Evolutionary conservation across 2,329 filamentous ascomycete species (phyloP).

Genomic region (Arthroderma sp.): DNA sequence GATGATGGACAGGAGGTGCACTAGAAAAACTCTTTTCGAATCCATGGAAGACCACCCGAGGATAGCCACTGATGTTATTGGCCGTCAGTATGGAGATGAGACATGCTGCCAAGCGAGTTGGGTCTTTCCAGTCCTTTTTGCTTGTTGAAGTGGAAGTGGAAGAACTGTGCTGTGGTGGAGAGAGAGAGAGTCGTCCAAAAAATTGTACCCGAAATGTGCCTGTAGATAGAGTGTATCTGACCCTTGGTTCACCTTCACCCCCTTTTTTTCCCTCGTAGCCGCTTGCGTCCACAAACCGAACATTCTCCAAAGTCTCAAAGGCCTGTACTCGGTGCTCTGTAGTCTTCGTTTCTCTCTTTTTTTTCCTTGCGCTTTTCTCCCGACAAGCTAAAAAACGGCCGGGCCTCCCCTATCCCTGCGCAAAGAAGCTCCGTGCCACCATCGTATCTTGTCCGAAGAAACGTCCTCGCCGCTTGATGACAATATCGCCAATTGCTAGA

Average conservation of each 20-base stretch:
- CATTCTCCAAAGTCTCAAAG: too few species aligned
- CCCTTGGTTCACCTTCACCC: not conserved
- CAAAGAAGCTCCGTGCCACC: slow-evolving; percentile 1
- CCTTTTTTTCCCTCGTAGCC: too few species aligned
- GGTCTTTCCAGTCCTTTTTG: slow-evolving; percentile 1
- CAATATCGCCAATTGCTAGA: not conserved
- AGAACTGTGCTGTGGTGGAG: not conserved
- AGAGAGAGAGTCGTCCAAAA: not conserved
- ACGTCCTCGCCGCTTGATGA: not conserved
- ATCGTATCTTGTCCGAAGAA: not conserved
- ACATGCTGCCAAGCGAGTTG: slow-evolving; percentile 12
- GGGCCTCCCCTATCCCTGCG: slow-evolving; percentile 4
- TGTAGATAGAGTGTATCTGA: too few species aligned
- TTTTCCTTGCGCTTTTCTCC: not conserved
- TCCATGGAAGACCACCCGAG: slow-evolving; percentile 9
- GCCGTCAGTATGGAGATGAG: slow-evolving; percentile 9
- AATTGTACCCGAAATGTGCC: too few species aligned
- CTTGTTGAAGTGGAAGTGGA: not conserved
- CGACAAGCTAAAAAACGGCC: slow-evolving; percentile 1
- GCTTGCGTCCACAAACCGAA: too few species aligned
- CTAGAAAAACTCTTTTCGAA: not conserved
- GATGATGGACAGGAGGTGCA: not conserved
- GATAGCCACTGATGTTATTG: slow-evolving; percentile 7
- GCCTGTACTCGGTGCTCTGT: too few species aligned
- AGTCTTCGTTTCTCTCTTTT: not conserved